Conservation (phyloP, 441 rosid genomes). For the Aquilaria agallochum region DNA sequence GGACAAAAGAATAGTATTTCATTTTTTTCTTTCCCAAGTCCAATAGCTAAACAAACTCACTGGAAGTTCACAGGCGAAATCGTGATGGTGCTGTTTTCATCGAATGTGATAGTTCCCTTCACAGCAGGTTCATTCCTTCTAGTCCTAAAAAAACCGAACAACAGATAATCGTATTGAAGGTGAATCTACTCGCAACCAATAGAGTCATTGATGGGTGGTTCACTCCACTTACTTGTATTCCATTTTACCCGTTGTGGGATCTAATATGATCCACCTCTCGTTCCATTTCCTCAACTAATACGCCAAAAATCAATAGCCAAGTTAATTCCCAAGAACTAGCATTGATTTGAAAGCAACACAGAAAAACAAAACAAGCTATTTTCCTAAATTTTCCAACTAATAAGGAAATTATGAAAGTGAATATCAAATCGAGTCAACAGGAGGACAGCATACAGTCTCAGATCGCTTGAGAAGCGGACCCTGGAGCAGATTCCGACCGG, state of each 20-base stretch:
- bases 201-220: too few species aligned
- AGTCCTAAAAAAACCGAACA: constrained; percentile 43
- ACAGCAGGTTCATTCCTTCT: constrained; percentile 81
- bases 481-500: constrained; percentile 81
- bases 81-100: constrained; percentile 84
- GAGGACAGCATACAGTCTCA: constrained; percentile 61
- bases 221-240: constrained; percentile 80
- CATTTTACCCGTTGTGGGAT: constrained; percentile 96
- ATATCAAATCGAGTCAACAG: neutral
- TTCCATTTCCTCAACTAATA: constrained; percentile 90
- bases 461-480: constrained; percentile 98
- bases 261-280: constrained; percentile 93
- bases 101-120: constrained; percentile 75
- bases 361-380: too few species aligned
- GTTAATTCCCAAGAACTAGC: too few species aligned
- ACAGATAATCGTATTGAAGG: neutral
- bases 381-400: too few species aligned
- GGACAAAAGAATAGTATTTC: constrained; percentile 54
- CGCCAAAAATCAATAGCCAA: neutral
- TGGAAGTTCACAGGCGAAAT: constrained; percentile 94
- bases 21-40: neutral
- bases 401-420: too few species aligned
- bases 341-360: too few species aligned
- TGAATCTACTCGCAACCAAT: too few species aligned
- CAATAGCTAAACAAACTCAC: constrained; percentile 39